Evolutionary conservation across 139 green algal genomes (phyloP).

Genomic region (Spirogloea muscicola): DNA sequence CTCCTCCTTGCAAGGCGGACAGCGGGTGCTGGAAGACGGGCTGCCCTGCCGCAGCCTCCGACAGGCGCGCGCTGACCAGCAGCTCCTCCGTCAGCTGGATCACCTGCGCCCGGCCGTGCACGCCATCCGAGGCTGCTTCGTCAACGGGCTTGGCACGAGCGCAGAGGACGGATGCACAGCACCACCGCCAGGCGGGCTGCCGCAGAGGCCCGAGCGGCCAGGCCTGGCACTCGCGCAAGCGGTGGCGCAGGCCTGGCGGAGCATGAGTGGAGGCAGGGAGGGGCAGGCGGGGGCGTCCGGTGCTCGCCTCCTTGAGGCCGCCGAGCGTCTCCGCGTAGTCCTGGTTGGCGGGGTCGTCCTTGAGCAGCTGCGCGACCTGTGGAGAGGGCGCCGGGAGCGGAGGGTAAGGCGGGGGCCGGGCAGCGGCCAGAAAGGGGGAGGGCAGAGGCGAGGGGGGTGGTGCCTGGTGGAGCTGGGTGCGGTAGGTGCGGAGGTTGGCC

Average conservation of each 20-base stretch:
- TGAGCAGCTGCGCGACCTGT: constrained; percentile 33
- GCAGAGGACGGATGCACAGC: too few relatives aligned
- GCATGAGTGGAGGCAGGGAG: not conserved
- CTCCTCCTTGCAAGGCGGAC: not conserved
- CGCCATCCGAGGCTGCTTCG: too few relatives aligned
- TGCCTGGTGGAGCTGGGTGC: constrained; percentile 19
- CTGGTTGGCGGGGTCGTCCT: constrained; percentile 36
- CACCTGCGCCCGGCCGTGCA: too few relatives aligned
- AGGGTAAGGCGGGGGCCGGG: not conserved
- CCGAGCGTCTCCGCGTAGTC: constrained; percentile 34
- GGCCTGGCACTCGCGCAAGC: too few relatives aligned
- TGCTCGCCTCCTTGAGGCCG: constrained; percentile 37
- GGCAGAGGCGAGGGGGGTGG: too few relatives aligned
- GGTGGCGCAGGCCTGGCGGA: not conserved
- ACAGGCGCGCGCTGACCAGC: not conserved
- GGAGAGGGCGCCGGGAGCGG: not conserved
- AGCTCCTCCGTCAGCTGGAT: constrained; percentile 41
- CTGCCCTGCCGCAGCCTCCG: not conserved
- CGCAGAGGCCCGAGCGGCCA: too few relatives aligned
- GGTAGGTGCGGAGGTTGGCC: constrained; percentile 19
- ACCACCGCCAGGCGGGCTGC: too few relatives aligned
- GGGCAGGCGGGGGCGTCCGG: too few relatives aligned
- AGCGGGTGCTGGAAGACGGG: not conserved
- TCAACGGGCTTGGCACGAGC: too few relatives aligned
- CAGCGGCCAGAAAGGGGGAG: too few relatives aligned